Percentiles rank a stretch among this genome's conserved stretches.
Conservation (phyloP, 108 stramenopile genomes). For the Stephanodiscus triporus region DNA sequence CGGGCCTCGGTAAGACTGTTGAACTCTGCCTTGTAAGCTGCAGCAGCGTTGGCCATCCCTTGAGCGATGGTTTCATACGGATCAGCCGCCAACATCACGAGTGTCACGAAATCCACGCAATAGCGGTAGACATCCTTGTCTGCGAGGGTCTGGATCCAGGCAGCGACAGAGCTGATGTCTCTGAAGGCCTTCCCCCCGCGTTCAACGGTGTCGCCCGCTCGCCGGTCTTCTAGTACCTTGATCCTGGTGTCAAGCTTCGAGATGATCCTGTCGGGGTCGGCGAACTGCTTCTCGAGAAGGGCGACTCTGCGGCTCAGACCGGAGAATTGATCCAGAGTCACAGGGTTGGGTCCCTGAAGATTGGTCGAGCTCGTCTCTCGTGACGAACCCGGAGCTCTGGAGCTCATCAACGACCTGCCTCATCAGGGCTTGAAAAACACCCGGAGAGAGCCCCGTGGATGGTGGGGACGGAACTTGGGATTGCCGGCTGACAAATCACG, state of each 20-base stretch:
- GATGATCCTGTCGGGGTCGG: not conserved
- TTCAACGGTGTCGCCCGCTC: not conserved
- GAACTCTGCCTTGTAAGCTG: not conserved
- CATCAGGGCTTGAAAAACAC: too few species aligned
- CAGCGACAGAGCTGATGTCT: not conserved
- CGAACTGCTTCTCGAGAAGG: not conserved
- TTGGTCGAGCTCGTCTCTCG: too few species aligned
- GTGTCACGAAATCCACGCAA: not conserved
- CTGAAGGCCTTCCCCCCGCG: not conserved
- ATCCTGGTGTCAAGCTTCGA: not conserved
- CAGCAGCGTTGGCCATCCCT: not conserved
- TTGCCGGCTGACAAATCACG: too few species aligned
- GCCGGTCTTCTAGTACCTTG: not conserved
- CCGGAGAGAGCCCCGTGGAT: too few species aligned
- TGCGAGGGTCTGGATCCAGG: not conserved
- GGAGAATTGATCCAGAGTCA: not conserved
- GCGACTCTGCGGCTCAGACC: not conserved
- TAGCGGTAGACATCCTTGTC: not conserved
- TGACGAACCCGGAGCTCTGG: too few species aligned
- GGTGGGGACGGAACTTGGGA: too few species aligned
- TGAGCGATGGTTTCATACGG: not conserved
- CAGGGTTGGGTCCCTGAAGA: not conserved
- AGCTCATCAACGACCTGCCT: too few species aligned
- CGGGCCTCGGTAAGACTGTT: not conserved
- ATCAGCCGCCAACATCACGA: constrained; percentile 1